These are phyloP conservation scores for Conticribra guillardii DNA, from an alignment of 108 stramenopile species.

Conservation along the genomic window DNA sequence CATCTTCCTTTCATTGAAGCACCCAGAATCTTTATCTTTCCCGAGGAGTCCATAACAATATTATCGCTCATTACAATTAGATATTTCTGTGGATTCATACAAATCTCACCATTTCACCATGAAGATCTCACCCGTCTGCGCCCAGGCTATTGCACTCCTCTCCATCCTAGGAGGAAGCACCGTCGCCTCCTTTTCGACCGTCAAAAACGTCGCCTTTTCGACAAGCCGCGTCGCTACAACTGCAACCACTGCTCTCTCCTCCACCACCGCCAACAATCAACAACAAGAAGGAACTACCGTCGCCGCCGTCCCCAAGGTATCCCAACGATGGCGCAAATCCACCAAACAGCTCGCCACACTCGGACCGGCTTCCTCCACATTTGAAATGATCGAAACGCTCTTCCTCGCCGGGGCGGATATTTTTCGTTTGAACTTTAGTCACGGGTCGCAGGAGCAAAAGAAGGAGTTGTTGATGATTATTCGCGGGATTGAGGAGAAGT, in stretches of 20 bases:
- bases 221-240: constrained; percentile 22
- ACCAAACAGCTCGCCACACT: constrained; percentile 86
- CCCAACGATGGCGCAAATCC: constrained; percentile 68
- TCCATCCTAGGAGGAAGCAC: constrained; percentile 5
- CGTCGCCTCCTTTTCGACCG: constrained; percentile 5
- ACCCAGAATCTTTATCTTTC: too few species aligned
- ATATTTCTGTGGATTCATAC: too few species aligned
- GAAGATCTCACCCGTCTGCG: constrained; percentile 17
- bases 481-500: constrained; percentile 61
- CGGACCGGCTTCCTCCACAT: constrained; percentile 77
- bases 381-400: constrained; percentile 84
- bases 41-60: too few species aligned
- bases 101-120: too few species aligned
- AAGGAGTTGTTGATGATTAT: constrained; percentile 65
- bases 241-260: neutral
- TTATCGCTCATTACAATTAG: too few species aligned
- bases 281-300: constrained; percentile 32
- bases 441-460: constrained; percentile 85
- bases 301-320: constrained; percentile 39
- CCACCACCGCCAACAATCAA: constrained; percentile 5
- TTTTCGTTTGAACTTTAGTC: constrained; percentile 89
- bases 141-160: constrained; percentile 11
- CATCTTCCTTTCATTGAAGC: too few species aligned
- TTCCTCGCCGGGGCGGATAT: constrained; percentile 88
- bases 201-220: constrained; percentile 3